Evolutionary conservation across 116 monocot genomes (phyloP), one percentile per base, ranked within the genome.

Genomic region (Papilionanthe hybrid): DNA sequence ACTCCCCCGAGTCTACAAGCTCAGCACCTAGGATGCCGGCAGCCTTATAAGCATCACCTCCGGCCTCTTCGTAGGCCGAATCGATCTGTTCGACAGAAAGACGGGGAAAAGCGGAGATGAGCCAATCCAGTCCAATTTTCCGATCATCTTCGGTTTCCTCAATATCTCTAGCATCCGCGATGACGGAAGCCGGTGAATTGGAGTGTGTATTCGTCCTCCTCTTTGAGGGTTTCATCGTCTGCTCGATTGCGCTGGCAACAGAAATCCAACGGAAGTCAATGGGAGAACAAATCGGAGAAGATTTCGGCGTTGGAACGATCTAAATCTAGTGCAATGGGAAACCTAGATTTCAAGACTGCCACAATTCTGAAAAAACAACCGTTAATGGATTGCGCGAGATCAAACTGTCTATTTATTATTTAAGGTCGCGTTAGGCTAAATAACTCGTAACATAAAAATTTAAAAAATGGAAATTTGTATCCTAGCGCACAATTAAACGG

Each of bases 21-120:
- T 87, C 78, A 0, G 89, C 81, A 1, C 81, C 86, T 5, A 96
- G 92, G 44, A 96, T 88, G 9, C 88, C 89, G 4, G 93, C 93
- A 4, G 96, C 89, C 83, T 81, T 78, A 75, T 42, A 90, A 29
- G 87, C 32, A 57, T 93, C 89, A 0, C 86, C 73, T 32, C 82
- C 88, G 67, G 90, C 79, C 81, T 89, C 89, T 19, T 42, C 19
- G 75, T 85, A 92, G 8, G 86, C 92, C 22, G 83, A 86, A 23
- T 69, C 55, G 68, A 96, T 83, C 77, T 87, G 85, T 27, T 86
- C 89, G 41, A 93, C 19, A 3, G 93, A 87, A 9, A 79, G n/a
- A 1, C 83, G 81, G 7, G 83, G 44, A 67, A 96, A 96, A 45
- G 89, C 89, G 23, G 81, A 88, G 56, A 53, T 69, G 60, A 96